These are phyloP conservation scores for Aristolochia fimbriata DNA, from an alignment of 164 flowering plant genomes.

Conservation along the genomic window DNA sequence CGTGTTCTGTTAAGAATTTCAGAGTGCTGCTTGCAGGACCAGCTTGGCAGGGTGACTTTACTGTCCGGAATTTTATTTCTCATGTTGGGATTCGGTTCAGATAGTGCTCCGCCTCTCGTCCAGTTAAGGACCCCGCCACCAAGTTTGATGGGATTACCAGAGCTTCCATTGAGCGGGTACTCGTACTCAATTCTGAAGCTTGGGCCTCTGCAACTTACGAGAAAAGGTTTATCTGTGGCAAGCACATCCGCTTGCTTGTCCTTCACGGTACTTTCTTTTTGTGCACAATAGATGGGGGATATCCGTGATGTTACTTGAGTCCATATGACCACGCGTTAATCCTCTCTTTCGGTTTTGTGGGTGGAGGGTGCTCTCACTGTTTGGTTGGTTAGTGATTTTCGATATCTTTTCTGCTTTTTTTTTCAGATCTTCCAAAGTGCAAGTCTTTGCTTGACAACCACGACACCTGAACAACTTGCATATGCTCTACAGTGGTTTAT, in stretches of 20 bases:
- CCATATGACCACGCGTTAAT: neutral
- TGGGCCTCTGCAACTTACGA: constrained; percentile 81
- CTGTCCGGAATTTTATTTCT: constrained; percentile 73
- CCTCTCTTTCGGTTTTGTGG: neutral
- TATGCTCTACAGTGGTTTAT: constrained; percentile 82
- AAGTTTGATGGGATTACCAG: constrained; percentile 51
- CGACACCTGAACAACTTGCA: constrained; percentile 93
- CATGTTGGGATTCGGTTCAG: constrained; percentile 73
- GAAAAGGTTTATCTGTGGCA: constrained; percentile 84
- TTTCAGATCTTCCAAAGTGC: constrained; percentile 93
- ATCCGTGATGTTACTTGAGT: neutral
- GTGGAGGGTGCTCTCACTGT: neutral
- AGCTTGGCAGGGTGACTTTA: constrained; percentile 79
- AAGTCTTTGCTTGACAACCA: constrained; percentile 82
- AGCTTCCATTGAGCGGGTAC: constrained; percentile 62
- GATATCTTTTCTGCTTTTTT: constrained; percentile 10
- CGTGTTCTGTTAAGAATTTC: constrained; percentile 2
- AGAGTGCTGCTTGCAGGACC: constrained; percentile 54
- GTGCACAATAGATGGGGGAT: neutral
- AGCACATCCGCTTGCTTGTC: constrained; percentile 86
- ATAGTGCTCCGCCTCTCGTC: constrained; percentile 65
- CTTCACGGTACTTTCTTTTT: constrained; percentile 49
- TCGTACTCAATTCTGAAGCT: constrained; percentile 66
- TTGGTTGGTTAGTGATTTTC: neutral
- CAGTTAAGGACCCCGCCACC: constrained; percentile 78